Percentiles rank a stretch among this genome's conserved stretches.
Conservation (phyloP, 176 grass and related monocot genomes). For the Alloteropsis semialata region DNA sequence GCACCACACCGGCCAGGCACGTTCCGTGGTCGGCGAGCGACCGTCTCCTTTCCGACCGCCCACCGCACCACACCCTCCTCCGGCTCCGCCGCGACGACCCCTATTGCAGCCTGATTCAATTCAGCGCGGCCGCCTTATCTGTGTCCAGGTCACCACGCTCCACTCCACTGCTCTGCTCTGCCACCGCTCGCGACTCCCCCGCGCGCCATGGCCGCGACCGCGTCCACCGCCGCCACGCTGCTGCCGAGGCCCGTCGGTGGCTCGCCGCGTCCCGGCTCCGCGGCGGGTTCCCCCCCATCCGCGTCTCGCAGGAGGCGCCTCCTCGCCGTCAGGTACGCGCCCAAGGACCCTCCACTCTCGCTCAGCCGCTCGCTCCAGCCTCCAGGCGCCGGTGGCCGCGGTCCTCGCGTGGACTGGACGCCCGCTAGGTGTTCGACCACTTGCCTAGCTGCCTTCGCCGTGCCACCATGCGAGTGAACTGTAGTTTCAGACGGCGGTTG, state of each 20-base stretch:
- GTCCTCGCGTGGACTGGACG: not conserved
- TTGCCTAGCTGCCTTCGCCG: not conserved
- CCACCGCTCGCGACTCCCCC: not conserved
- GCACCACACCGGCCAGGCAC: not conserved
- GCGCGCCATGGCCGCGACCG: constrained; percentile 41
- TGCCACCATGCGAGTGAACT: not conserved
- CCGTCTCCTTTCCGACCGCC: not conserved
- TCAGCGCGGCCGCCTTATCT: constrained; percentile 25
- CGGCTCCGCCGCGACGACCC: not conserved
- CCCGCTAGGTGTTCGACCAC: constrained; percentile 23
- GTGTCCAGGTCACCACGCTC: not conserved
- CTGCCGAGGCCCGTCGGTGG: constrained; percentile 32
- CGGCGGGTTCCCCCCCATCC: not conserved
- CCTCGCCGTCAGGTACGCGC: constrained; percentile 26
- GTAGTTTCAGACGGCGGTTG: not conserved
- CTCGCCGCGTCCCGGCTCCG: not conserved
- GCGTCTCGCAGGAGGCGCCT: constrained; percentile 22
- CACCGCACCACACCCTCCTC: not conserved
- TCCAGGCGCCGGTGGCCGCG: not conserved
- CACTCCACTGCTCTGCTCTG: constrained; percentile 5
- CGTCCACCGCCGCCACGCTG: constrained; percentile 37
- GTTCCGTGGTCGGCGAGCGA: constrained; percentile 3
- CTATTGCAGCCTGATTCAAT: not conserved
- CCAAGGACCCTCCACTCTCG: not conserved
- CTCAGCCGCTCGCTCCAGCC: too few species aligned